These are phyloP conservation scores for Nymphaea thermarum DNA, from an alignment of 164 flowering plant species.

Conservation along the genomic window DNA sequence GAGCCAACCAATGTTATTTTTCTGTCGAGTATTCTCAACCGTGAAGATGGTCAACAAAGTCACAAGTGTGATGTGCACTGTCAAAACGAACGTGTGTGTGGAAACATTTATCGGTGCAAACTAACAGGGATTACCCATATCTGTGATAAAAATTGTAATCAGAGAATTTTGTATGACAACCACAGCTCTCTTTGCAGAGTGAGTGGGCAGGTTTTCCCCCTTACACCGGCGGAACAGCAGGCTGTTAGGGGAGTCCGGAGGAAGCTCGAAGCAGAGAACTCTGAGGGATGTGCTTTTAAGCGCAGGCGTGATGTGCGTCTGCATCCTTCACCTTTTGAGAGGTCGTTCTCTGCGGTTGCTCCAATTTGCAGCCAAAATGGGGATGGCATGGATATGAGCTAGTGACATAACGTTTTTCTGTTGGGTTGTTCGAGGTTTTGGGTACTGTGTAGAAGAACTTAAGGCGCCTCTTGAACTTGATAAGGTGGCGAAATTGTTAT, in stretches of 20 bases:
- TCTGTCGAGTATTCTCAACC: constrained; percentile 81
- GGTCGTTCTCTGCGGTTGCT: constrained; percentile 65
- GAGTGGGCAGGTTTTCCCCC: constrained; percentile 76
- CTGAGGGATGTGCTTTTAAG: constrained; percentile 71
- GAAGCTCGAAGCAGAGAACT: constrained; percentile 49
- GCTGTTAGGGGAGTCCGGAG: constrained; percentile 89
- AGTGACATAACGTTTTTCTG: constrained; percentile 9
- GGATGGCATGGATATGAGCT: constrained; percentile 94
- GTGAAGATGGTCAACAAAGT: constrained; percentile 46
- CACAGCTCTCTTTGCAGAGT: constrained; percentile 91
- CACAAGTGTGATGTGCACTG: constrained; percentile 96
- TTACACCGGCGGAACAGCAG: constrained; percentile 64
- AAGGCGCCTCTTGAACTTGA: not conserved
- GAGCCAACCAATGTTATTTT: constrained; percentile 74
- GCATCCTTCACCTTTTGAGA: constrained; percentile 92
- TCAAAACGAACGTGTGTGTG: constrained; percentile 81
- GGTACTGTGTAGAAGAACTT: not conserved
- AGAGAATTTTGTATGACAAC: constrained; percentile 90
- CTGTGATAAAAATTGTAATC: constrained; percentile 99
- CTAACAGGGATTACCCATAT: constrained; percentile 90
- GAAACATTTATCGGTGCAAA: constrained; percentile 89
- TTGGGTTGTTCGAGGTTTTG: not conserved
- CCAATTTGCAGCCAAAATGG: constrained; percentile 94
- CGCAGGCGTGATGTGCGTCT: constrained; percentile 65
- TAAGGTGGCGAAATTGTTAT: not conserved